phyloP scores from a whole-genome alignment of 768 basidiomycete species.

The Phaeotremella skinneri region DNA sequence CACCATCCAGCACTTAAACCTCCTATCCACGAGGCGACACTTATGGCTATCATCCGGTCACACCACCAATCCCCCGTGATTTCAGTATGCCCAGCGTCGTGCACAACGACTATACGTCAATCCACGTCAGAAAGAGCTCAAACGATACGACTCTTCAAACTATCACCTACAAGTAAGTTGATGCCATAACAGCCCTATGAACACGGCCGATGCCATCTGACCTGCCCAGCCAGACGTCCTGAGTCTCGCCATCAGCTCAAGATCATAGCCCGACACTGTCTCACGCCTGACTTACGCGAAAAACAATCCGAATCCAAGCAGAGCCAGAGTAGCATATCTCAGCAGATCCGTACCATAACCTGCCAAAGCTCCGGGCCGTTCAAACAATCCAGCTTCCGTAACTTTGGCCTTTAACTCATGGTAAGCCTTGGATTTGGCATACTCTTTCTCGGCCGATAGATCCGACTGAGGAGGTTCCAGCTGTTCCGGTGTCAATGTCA shows the following conservation, averaged over 20 bases:
- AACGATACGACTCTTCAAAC: background rate
- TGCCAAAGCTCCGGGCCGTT: constrained; percentile 63
- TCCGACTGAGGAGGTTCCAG: constrained; percentile 43
- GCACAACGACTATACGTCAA: constrained; percentile 61
- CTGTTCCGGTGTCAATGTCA: constrained; percentile 25
- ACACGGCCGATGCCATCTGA: constrained; percentile 62
- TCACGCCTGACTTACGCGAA: constrained; percentile 26
- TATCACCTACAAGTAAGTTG: constrained; percentile 68
- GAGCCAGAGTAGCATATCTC: constrained; percentile 70
- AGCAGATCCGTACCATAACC: constrained; percentile 86
- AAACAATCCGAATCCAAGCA: constrained; percentile 32
- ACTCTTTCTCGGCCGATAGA: constrained; percentile 35
- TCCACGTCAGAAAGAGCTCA: background rate
- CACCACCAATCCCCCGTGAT: constrained; percentile 81
- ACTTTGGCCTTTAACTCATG: constrained; percentile 72
- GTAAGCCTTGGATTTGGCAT: constrained; percentile 60
- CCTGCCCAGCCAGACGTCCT: constrained; percentile 38
- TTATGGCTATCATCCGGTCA: constrained; percentile 75
- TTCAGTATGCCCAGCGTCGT: constrained; percentile 93
- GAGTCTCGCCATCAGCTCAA: background rate
- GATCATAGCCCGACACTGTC: background rate
- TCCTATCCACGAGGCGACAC: constrained; percentile 78
- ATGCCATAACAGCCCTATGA: constrained; percentile 88
- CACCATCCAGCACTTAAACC: constrained; percentile 97
- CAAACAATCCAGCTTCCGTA: constrained; percentile 75